phyloP scores from a whole-genome alignment of 345 rosid genomes.

The Sonneratia alba region DNA sequence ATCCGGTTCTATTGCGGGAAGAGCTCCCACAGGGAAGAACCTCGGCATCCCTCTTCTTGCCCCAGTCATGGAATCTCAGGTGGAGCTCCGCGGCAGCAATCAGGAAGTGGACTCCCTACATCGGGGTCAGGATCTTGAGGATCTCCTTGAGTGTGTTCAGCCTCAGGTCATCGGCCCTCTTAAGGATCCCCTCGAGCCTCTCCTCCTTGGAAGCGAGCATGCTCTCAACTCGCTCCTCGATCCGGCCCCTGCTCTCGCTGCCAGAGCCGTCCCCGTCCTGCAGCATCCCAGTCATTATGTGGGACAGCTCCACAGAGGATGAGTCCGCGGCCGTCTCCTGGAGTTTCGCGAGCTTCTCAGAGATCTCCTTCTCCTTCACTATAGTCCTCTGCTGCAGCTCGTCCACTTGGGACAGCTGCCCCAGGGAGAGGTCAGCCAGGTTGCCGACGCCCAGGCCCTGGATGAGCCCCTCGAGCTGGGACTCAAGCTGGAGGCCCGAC shows the following conservation, averaged over 20 bases:
- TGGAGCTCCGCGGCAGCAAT: constrained; percentile 43
- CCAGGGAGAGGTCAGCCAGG: constrained; percentile 27
- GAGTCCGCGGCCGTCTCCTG: constrained; percentile 36
- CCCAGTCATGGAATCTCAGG: constrained; percentile 39
- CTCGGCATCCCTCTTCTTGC: constrained; percentile 17
- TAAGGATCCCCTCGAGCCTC: constrained; percentile 16
- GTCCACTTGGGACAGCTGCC: constrained; percentile 27
- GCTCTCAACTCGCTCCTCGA: constrained; percentile 16
- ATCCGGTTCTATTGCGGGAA: not conserved
- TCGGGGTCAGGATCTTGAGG: constrained; percentile 18
- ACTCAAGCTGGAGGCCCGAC: constrained; percentile 34
- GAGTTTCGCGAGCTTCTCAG: constrained; percentile 28
- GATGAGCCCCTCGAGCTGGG: constrained; percentile 18
- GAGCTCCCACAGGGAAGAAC: not conserved
- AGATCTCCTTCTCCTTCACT: constrained; percentile 26
- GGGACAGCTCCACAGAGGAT: constrained; percentile 38
- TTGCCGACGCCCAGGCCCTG: constrained; percentile 26
- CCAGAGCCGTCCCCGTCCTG: not conserved
- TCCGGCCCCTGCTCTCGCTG: not conserved
- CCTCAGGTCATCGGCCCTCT: constrained; percentile 34
- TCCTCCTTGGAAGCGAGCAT: constrained; percentile 21
- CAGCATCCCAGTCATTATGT: constrained; percentile 17
- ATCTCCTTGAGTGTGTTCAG: constrained; percentile 25
- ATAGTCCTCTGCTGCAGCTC: constrained; percentile 19
- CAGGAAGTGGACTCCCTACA: constrained; percentile 37